Conservation (phyloP, 1,139 yeast genomes). For the Scheffersomyces stambukii region DNA sequence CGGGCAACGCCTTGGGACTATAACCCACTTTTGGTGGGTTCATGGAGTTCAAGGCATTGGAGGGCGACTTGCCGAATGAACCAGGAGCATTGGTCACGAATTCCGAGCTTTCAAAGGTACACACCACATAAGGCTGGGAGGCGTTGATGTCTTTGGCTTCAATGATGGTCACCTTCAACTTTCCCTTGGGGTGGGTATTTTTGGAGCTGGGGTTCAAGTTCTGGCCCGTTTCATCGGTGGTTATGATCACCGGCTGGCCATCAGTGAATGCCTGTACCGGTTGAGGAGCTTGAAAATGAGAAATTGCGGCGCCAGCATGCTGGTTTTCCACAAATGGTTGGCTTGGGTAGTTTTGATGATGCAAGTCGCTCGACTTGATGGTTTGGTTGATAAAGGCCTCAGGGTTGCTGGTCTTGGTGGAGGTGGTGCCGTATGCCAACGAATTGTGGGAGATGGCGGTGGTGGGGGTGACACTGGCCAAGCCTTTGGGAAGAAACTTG, state of each 20-base stretch:
- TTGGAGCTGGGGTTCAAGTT: conserved; percentile 9
- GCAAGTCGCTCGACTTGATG: conserved; percentile 13
- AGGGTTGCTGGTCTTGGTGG: conserved; percentile 16
- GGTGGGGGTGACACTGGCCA: conserved; percentile 47
- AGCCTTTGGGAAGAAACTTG: conserved; percentile 35
- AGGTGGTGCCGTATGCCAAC: conserved; percentile 67
- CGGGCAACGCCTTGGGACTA: conserved; percentile 13
- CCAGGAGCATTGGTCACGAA: conserved; percentile 82
- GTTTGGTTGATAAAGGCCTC: conserved; percentile 25
- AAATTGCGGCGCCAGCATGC: conserved; percentile 8
- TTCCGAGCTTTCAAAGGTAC: conserved; percentile 91
- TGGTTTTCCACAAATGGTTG: conserved; percentile 9
- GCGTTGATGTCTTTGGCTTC: conserved; percentile 62
- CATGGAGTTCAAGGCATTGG: conserved; percentile 11
- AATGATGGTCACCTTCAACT: conserved; percentile 71
- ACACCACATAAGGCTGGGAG: conserved; percentile 84
- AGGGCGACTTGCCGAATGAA: conserved; percentile 45
- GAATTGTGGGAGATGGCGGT: conserved; percentile 62
- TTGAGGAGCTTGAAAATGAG: conserved; percentile 7
- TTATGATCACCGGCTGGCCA: conserved; percentile 36
- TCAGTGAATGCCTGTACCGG: conserved; percentile 13
- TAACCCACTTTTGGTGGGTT: conserved; percentile 8
- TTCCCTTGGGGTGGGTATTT: conserved; percentile 62
- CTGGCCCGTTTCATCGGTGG: conserved; percentile 46
- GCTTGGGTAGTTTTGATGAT: conserved; percentile 5